phyloP scores from a whole-genome alignment of 345 rosid genomes.

The Turritis glabra region DNA sequence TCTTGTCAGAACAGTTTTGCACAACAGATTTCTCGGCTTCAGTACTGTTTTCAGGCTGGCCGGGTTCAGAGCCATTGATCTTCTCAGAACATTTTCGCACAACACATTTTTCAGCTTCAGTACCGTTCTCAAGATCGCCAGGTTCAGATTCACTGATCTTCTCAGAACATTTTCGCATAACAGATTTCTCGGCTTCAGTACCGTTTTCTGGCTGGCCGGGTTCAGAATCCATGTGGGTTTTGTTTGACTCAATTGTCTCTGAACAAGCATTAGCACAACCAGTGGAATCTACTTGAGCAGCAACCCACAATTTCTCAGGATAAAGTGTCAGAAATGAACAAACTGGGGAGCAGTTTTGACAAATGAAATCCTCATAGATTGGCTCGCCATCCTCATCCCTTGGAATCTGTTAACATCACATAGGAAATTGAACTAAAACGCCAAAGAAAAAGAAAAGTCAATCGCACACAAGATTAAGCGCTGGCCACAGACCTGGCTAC shows the following conservation, averaged over 20 bases:
- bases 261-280: conserved; percentile 39
- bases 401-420: conserved; percentile 58
- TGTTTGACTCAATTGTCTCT: conserved; percentile 56
- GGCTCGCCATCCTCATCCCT: conserved; percentile 91
- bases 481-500: conserved; percentile 46
- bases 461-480: background rate
- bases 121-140: conserved; percentile 45
- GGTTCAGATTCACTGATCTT: conserved; percentile 40
- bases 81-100: conserved; percentile 55
- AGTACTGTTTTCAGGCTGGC: conserved; percentile 46
- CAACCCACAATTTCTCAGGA: conserved; percentile 65
- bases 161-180: conserved; percentile 53
- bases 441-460: background rate
- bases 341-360: conserved; percentile 65
- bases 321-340: conserved; percentile 70
- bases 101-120: conserved; percentile 25
- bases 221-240: conserved; percentile 39
- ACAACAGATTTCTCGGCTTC: conserved; percentile 24
- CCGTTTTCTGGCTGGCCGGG: conserved; percentile 47
- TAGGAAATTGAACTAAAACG: background rate
- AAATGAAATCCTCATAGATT: conserved; percentile 81
- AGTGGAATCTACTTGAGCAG: conserved; percentile 37
- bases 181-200: conserved; percentile 30
- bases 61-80: conserved; percentile 38
- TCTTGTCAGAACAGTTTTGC: conserved; percentile 56